These are phyloP conservation scores for Gymnopilus junonius DNA, from an alignment of 768 basidiomycete species.

Conservation along the genomic window DNA sequence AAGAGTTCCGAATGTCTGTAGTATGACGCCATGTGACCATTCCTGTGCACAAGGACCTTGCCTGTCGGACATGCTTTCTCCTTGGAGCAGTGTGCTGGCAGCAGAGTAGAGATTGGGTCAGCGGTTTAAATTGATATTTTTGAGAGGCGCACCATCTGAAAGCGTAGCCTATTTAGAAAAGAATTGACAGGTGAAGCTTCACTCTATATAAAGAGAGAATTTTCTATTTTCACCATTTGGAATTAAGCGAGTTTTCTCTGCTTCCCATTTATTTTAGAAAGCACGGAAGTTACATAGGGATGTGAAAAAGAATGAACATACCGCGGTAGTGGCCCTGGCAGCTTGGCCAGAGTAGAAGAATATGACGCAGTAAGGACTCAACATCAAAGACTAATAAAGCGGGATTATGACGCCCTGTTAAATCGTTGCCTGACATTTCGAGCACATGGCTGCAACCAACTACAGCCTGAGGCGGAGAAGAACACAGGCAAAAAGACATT, in stretches of 20 bases:
- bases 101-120: neutral
- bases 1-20: neutral
- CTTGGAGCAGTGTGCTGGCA: neutral
- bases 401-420: no score
- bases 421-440: no score
- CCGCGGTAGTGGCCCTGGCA: neutral
- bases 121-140: slow-evolving; percentile 1
- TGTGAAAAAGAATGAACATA: neutral
- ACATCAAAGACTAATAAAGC: neutral
- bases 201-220: neutral
- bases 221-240: neutral
- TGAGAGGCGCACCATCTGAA: neutral
- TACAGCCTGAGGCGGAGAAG: no score
- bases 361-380: neutral
- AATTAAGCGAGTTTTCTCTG: neutral
- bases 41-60: neutral
- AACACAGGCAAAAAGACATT: no score
- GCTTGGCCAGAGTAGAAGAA: neutral
- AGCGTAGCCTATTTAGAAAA: neutral
- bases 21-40: neutral
- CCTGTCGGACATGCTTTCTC: neutral
- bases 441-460: no score
- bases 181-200: neutral
- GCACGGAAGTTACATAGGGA: neutral
- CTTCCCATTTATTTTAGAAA: neutral